Evolutionary conservation across 2,329 filamentous ascomycete species (phyloP).

Genomic region (Furcasterigmium furcatum): DNA sequence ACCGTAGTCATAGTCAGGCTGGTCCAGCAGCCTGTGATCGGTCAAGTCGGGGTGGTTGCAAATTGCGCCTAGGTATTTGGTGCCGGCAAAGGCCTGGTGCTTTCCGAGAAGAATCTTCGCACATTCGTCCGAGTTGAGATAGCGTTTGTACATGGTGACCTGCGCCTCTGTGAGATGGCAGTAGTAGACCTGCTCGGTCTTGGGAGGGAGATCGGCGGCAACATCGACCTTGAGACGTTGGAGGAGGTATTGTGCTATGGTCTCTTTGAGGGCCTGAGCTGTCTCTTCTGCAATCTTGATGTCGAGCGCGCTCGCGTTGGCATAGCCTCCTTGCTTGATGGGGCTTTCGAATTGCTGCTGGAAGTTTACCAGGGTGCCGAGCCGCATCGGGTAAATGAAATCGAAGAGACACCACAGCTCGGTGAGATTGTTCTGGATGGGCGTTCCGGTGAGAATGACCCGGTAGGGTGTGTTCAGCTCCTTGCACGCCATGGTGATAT

Average conservation of each 20-base stretch:
- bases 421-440: slow-evolving; percentile 94
- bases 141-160: slow-evolving; percentile 74
- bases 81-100: slow-evolving; percentile 80
- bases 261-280: slow-evolving; percentile 88
- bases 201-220: slow-evolving; percentile 87
- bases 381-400: slow-evolving; percentile 93
- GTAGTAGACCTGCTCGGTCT: slow-evolving; percentile 94
- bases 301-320: slow-evolving; percentile 89
- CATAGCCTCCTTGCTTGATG: slow-evolving; percentile 89
- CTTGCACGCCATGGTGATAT: slow-evolving; percentile 93
- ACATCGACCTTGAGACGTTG: slow-evolving; percentile 94
- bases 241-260: slow-evolving; percentile 88
- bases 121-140: slow-evolving; percentile 81
- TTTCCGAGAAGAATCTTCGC: slow-evolving; percentile 73
- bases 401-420: slow-evolving; percentile 98
- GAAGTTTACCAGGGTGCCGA: slow-evolving; percentile 90
- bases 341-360: slow-evolving; percentile 90
- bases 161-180: slow-evolving; percentile 86
- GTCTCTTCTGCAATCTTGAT: slow-evolving; percentile 94
- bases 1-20: slow-evolving; percentile 73
- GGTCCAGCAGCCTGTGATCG: slow-evolving; percentile 54
- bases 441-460: slow-evolving; percentile 91
- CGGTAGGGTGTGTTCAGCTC: slow-evolving; percentile 86
- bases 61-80: slow-evolving; percentile 91
- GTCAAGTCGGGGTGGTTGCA: slow-evolving; percentile 95